Conservation (phyloP, 768 basidiomycete species). For the Pleurotus eryngii region DNA sequence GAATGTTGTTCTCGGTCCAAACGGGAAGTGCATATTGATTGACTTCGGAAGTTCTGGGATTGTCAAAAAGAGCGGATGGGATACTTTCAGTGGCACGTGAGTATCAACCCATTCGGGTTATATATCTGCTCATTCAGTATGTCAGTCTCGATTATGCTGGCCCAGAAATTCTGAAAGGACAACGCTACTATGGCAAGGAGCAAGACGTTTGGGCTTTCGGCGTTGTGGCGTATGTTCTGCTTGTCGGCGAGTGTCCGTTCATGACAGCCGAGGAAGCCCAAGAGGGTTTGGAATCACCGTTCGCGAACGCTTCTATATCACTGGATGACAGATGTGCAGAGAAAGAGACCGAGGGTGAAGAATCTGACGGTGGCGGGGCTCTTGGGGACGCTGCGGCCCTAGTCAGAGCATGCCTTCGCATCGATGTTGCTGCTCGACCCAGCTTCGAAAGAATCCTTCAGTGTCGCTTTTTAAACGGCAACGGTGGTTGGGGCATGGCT, state of each 20-base stretch:
- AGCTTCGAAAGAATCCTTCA: conserved; percentile 81
- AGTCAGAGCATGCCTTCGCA: conserved; percentile 78
- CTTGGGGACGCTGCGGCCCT: conserved; percentile 83
- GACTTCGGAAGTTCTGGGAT: conserved; percentile 95
- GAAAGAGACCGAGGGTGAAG: conserved; percentile 70
- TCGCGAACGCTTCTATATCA: conserved; percentile 71
- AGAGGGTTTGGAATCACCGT: conserved; percentile 73
- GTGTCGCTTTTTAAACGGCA: conserved; percentile 77
- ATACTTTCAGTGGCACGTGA: conserved; percentile 91
- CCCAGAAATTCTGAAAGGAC: conserved; percentile 93
- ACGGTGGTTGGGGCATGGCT: conserved; percentile 64
- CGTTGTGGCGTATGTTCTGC: conserved; percentile 92
- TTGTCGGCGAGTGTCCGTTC: conserved; percentile 91
- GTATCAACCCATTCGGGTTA: conserved; percentile 27
- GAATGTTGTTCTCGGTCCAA: conserved; percentile 81
- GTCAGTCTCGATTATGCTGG: conserved; percentile 88
- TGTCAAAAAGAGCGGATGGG: conserved; percentile 82
- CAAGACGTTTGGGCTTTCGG: conserved; percentile 99
- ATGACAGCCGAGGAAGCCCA: conserved; percentile 89
- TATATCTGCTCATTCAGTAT: conserved; percentile 11
- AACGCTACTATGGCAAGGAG: conserved; percentile 92
- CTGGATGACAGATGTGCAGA: conserved; percentile 80
- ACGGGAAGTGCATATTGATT: conserved; percentile 86
- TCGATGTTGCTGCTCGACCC: conserved; percentile 76
- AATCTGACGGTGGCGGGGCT: conserved; percentile 78